Conservation (phyloP, 2,329 filamentous ascomycete genomes). For the Colletotrichum sp. region DNA sequence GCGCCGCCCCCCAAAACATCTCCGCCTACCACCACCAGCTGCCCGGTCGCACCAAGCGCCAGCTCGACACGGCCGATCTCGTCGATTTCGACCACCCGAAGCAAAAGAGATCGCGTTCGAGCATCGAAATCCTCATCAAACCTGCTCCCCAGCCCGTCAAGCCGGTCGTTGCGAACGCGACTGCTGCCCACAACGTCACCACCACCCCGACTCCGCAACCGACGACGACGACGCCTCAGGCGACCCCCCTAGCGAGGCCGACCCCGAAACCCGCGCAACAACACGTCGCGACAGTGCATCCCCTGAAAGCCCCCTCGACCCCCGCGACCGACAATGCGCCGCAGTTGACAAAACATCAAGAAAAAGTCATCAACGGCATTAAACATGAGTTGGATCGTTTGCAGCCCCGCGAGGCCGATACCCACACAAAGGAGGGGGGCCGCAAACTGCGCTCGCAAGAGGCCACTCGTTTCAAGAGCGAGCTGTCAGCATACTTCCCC, state of each 20-base stretch:
- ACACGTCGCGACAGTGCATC: conserved; percentile 20
- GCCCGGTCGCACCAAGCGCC: conserved; percentile 52
- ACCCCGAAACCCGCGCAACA: background rate
- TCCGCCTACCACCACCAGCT: conserved; percentile 36
- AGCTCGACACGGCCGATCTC: conserved; percentile 45
- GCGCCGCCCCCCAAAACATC: conserved; percentile 32
- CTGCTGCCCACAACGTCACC: conserved; percentile 1
- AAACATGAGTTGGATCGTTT: conserved; percentile 65
- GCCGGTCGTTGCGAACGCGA: conserved; percentile 14
- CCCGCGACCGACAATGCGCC: conserved; percentile 25
- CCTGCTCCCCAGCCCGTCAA: conserved; percentile 27
- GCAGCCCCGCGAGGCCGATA: conserved; percentile 48
- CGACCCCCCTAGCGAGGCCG: conserved; percentile 3
- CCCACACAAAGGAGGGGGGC: conserved; percentile 64
- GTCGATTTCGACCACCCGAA: conserved; percentile 49
- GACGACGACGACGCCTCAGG: conserved; percentile 10
- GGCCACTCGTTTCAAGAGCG: conserved; percentile 85
- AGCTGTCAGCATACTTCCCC: conserved; percentile 87
- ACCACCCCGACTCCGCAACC: conserved; percentile 15
- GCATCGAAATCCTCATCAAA: conserved; percentile 54
- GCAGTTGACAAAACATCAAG: conserved; percentile 54
- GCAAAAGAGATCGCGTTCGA: conserved; percentile 56
- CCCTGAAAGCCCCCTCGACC: conserved; percentile 22
- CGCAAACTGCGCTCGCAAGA: conserved; percentile 86
- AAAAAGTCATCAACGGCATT: conserved; percentile 66